phyloP scores from a whole-genome alignment of 768 basidiomycete genomes.

The Tubosaeta sp. region DNA sequence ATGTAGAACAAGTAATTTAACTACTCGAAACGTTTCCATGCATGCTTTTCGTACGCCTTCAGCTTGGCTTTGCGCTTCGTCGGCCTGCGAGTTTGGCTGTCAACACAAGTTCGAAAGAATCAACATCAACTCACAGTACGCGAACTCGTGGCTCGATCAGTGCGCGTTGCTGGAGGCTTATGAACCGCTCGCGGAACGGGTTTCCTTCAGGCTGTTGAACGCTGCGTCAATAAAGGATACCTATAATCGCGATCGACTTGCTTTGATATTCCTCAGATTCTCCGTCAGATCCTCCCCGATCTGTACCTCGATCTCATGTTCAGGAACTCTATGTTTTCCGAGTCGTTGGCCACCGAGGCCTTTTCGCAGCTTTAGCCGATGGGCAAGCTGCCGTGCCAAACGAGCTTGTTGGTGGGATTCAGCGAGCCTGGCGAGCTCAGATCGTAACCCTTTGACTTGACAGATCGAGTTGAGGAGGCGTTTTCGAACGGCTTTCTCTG shows the following conservation, averaged over 20 bases:
- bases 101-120: slow-evolving; percentile 10
- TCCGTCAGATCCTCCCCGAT: slow-evolving; percentile 88
- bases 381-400: slow-evolving; percentile 37
- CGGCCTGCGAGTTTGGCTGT: slow-evolving; percentile 14
- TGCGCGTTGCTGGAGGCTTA: slow-evolving; percentile 83
- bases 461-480: slow-evolving; percentile 57
- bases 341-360: slow-evolving; percentile 73
- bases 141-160: slow-evolving; percentile 83
- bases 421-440: slow-evolving; percentile 33
- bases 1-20: not conserved
- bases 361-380: slow-evolving; percentile 48
- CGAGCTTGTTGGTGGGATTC: slow-evolving; percentile 36
- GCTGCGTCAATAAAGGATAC: not conserved
- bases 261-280: slow-evolving; percentile 79
- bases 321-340: slow-evolving; percentile 76
- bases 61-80: slow-evolving; percentile 38
- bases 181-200: slow-evolving; percentile 83
- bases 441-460: slow-evolving; percentile 50
- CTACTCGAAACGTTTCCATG: slow-evolving; percentile 69
- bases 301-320: slow-evolving; percentile 74
- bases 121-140: slow-evolving; percentile 50
- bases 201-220: slow-evolving; percentile 81
- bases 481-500: slow-evolving; percentile 56
- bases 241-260: slow-evolving; percentile 28
- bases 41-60: slow-evolving; percentile 73